Evolutionary conservation across 2,329 filamentous ascomycete species (phyloP).

Genomic region (Simplicillium sp.): DNA sequence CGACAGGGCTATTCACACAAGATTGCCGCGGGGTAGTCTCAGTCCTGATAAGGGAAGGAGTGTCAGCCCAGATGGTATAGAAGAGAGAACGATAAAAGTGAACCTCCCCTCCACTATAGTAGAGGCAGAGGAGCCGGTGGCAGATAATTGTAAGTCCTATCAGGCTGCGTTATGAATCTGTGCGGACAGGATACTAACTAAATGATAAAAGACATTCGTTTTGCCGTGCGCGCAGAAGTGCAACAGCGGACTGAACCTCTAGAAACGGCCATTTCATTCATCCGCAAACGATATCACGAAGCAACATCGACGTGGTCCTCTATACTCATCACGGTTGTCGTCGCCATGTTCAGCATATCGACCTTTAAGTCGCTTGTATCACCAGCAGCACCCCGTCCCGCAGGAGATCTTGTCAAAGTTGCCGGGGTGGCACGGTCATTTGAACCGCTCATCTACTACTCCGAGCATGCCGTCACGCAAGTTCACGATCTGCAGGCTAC

Average conservation of each 20-base stretch:
- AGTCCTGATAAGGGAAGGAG: constrained; percentile 43
- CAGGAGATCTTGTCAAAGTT: constrained; percentile 73
- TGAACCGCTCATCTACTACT: constrained; percentile 91
- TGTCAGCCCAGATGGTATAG: constrained; percentile 35
- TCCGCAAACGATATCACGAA: constrained; percentile 49
- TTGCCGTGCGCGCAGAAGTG: constrained; percentile 78
- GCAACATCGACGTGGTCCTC: constrained; percentile 63
- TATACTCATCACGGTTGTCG: constrained; percentile 50
- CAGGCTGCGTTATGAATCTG: background rate
- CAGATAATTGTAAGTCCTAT: constrained; percentile 41
- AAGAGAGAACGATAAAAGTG: constrained; percentile 28
- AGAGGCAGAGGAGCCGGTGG: constrained; percentile 16
- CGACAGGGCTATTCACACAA: constrained; percentile 42
- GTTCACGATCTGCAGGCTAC: constrained; percentile 85
- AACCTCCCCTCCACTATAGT: constrained; percentile 19
- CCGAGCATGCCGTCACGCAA: constrained; percentile 77
- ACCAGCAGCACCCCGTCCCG: constrained; percentile 43
- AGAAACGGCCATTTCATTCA: constrained; percentile 57
- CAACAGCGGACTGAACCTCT: constrained; percentile 81
- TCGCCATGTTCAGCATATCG: constrained; percentile 55
- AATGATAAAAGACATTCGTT: constrained; percentile 63
- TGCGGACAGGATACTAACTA: background rate
- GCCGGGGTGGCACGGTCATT: constrained; percentile 84
- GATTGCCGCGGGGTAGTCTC: constrained; percentile 43
- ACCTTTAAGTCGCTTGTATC: constrained; percentile 58